phyloP scores from a whole-genome alignment of 371 early-diverging fungal genomes.

The Saksenaea vasiformis region DNA sequence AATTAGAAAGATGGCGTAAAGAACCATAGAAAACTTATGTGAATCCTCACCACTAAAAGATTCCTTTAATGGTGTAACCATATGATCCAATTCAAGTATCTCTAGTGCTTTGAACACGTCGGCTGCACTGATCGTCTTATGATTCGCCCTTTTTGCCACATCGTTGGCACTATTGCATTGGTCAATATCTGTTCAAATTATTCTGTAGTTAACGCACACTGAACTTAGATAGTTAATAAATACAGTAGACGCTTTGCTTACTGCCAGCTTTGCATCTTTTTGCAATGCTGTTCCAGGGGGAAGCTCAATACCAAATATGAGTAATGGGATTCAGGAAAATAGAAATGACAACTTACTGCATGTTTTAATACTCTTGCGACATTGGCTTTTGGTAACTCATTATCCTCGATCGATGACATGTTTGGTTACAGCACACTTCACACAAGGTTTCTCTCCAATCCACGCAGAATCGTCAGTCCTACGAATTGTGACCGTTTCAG shows the following conservation, averaged over 20 bases:
- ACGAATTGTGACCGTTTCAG: too few species aligned
- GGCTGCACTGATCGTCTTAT: conserved; percentile 51
- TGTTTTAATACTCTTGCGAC: conserved; percentile 61
- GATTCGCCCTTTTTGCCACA: conserved; percentile 46
- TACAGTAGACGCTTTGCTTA: conserved; percentile 61
- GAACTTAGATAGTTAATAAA: conserved; percentile 66
- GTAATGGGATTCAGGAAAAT: not conserved
- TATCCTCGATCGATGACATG: conserved; percentile 56
- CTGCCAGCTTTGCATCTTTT: conserved; percentile 63
- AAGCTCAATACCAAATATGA: conserved; percentile 37
- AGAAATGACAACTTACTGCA: conserved; percentile 41
- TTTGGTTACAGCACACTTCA: not conserved
- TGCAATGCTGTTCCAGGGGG: conserved; percentile 63
- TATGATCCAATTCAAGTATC: conserved; percentile 52
- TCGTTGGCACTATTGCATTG: conserved; percentile 51
- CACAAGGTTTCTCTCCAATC: too few species aligned
- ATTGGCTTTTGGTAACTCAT: conserved; percentile 61
- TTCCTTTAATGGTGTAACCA: conserved; percentile 45
- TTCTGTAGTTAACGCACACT: conserved; percentile 37
- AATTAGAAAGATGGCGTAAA: not conserved
- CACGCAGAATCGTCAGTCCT: too few species aligned
- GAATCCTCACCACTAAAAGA: conserved; percentile 20
- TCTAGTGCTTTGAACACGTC: conserved; percentile 64
- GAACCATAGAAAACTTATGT: not conserved
- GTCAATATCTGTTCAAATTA: not conserved